phyloP scores from a whole-genome alignment of 257 asterid genomes.

The Paraleonurus japonicus region DNA sequence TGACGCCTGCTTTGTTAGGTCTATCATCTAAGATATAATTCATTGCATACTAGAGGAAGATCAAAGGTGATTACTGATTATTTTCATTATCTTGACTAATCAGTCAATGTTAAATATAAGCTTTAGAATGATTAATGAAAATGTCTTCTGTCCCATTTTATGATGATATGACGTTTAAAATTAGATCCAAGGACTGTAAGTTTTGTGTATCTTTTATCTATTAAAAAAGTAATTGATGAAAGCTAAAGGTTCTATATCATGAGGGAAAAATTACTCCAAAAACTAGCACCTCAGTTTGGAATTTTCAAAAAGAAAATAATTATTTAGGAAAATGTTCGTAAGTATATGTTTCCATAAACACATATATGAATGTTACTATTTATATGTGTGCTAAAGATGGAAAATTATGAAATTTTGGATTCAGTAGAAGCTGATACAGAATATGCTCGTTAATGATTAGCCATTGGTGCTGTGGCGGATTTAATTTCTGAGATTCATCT shows the following conservation, averaged over 20 bases:
- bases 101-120: not conserved
- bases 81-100: not conserved
- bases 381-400: not conserved
- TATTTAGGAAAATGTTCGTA: not conserved
- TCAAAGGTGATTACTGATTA: not conserved
- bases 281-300: not conserved
- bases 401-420: not conserved
- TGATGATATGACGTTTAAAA: not conserved
- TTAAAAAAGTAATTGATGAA: not conserved
- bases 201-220: not conserved
- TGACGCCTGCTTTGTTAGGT: not conserved
- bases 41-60: not conserved
- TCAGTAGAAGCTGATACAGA: not conserved
- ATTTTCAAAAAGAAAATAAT: not conserved
- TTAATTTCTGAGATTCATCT: not conserved
- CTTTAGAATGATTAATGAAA: not conserved
- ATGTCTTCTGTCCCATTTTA: not conserved
- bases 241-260: not conserved
- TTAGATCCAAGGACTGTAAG: not conserved
- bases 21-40: not conserved
- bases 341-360: not conserved
- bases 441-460: not conserved
- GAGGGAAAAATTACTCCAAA: no score
- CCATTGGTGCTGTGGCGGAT: not conserved
- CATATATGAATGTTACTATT: not conserved